A percentile compares a stretch with the other conserved stretches of the same genome.
Conservation (phyloP, 2,329 filamentous ascomycete species). For the Triangularia setosa region DNA sequence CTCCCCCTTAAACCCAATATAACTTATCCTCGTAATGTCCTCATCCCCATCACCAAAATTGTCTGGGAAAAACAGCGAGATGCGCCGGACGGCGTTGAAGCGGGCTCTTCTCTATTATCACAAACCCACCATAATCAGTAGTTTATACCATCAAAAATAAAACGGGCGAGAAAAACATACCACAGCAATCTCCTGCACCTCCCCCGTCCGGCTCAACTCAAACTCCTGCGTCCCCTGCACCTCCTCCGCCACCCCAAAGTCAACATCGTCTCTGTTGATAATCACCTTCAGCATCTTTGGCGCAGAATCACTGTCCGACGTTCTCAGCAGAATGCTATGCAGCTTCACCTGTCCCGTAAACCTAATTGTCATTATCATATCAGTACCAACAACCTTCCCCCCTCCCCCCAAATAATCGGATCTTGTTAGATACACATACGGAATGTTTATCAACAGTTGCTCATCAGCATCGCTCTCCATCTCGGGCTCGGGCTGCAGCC, state of each 20-base stretch:
- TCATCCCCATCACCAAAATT: slow-evolving; percentile 81
- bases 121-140: not conserved
- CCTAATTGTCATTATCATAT: slow-evolving; percentile 40
- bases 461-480: slow-evolving; percentile 85
- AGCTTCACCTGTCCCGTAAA: slow-evolving; percentile 94
- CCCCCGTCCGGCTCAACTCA: slow-evolving; percentile 70
- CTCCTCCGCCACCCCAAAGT: slow-evolving; percentile 74
- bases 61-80: slow-evolving; percentile 86
- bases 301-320: slow-evolving; percentile 64
- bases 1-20: slow-evolving; percentile 90
- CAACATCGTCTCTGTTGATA: slow-evolving; percentile 80
- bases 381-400: not conserved
- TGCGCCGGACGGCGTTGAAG: slow-evolving; percentile 78
- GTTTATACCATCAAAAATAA: not conserved
- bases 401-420: not conserved
- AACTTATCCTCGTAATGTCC: slow-evolving; percentile 73
- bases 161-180: slow-evolving; percentile 4
- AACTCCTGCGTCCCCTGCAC: slow-evolving; percentile 69
- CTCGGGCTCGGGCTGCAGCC: slow-evolving; percentile 67
- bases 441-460: slow-evolving; percentile 87
- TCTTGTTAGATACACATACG: slow-evolving; percentile 57
- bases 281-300: slow-evolving; percentile 83
- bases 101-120: slow-evolving; percentile 61
- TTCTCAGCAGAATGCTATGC: slow-evolving; percentile 82
- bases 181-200: slow-evolving; percentile 83